phyloP scores from a whole-genome alignment of 2,329 filamentous ascomycete species.

The Parafenestella ontariensis region DNA sequence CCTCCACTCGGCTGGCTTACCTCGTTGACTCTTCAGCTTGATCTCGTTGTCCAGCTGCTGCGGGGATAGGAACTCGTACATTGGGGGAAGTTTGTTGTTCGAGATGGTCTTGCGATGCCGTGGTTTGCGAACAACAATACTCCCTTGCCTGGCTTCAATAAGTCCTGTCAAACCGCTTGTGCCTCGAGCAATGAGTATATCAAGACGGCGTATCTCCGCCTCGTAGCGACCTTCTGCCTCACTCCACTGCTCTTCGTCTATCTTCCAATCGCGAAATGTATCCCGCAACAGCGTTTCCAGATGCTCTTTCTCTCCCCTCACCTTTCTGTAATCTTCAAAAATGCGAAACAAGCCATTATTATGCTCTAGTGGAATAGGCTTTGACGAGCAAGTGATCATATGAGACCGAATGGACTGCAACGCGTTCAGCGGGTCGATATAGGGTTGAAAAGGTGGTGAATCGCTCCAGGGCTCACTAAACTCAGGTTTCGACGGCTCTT shows the following conservation, averaged over 20 bases:
- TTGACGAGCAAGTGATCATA: slow-evolving; percentile 25
- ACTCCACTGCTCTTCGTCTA: slow-evolving; percentile 41
- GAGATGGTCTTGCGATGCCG: slow-evolving; percentile 26
- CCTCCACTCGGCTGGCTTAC: slow-evolving; percentile 13
- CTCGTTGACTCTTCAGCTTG: slow-evolving; percentile 30
- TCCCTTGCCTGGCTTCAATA: slow-evolving; percentile 51
- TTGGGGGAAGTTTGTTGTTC: slow-evolving; percentile 10
- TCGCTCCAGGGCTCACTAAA: slow-evolving; percentile 41
- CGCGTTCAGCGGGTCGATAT: slow-evolving; percentile 32
- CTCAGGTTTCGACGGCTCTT: slow-evolving; percentile 24
- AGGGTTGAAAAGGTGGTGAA: slow-evolving; percentile 17
- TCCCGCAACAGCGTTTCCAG: slow-evolving; percentile 37
- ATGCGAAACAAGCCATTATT: slow-evolving; percentile 51
- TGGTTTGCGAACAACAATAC: slow-evolving; percentile 44
- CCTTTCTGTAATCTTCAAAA: slow-evolving; percentile 51
- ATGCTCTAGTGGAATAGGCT: slow-evolving; percentile 37
- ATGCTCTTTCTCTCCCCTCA: slow-evolving; percentile 44
- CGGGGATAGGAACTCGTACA: slow-evolving; percentile 18
- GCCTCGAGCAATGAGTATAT: slow-evolving; percentile 53
- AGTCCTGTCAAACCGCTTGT: slow-evolving; percentile 51
- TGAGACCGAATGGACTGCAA: slow-evolving; percentile 38
- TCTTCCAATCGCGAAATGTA: slow-evolving; percentile 32
- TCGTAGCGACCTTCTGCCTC: slow-evolving; percentile 46
- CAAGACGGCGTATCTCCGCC: slow-evolving; percentile 53
- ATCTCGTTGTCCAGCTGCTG: slow-evolving; percentile 36